phyloP scores from a whole-genome alignment of 768 basidiomycete species.

The Termitomyces sp. region DNA sequence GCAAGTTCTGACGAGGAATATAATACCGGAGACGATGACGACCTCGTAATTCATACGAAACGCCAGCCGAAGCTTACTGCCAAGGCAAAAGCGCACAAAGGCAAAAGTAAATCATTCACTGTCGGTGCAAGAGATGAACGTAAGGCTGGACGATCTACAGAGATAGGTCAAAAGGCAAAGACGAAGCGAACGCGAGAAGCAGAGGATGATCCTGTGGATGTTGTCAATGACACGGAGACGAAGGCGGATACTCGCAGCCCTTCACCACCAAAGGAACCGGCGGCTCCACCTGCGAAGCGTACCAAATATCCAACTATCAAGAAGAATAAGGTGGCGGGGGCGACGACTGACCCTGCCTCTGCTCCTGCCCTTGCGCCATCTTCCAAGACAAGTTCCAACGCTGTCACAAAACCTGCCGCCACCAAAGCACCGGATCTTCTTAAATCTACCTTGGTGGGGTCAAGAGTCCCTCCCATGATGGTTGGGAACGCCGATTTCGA shows the following conservation, averaged over 20 bases:
- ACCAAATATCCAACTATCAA: slow-evolving; percentile 65
- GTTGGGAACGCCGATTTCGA: slow-evolving; percentile 55
- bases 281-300: slow-evolving; percentile 24
- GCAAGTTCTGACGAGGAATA: slow-evolving; percentile 22
- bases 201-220: slow-evolving; percentile 30
- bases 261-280: slow-evolving; percentile 25
- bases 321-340: slow-evolving; percentile 46
- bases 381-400: slow-evolving; percentile 22
- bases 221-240: slow-evolving; percentile 24
- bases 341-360: slow-evolving; percentile 18
- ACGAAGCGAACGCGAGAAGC: slow-evolving; percentile 28
- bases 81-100: slow-evolving; percentile 21
- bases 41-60: slow-evolving; percentile 2
- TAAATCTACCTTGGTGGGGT: slow-evolving; percentile 17
- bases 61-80: slow-evolving; percentile 15
- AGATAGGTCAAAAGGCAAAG: slow-evolving; percentile 18
- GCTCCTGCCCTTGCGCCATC: slow-evolving; percentile 17
- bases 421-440: slow-evolving; percentile 23
- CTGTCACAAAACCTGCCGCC: slow-evolving; percentile 22
- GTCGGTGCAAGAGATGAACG: slow-evolving; percentile 17
- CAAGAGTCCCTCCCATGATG: slow-evolving; percentile 35
- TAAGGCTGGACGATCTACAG: slow-evolving; percentile 28
- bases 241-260: slow-evolving; percentile 20
- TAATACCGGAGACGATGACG: slow-evolving; percentile 7
- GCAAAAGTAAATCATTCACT: slow-evolving; percentile 8